Evolutionary conservation across 1,284 basidiomycete genomes (phyloP).

Genomic region (Thelephora terrestris): DNA sequence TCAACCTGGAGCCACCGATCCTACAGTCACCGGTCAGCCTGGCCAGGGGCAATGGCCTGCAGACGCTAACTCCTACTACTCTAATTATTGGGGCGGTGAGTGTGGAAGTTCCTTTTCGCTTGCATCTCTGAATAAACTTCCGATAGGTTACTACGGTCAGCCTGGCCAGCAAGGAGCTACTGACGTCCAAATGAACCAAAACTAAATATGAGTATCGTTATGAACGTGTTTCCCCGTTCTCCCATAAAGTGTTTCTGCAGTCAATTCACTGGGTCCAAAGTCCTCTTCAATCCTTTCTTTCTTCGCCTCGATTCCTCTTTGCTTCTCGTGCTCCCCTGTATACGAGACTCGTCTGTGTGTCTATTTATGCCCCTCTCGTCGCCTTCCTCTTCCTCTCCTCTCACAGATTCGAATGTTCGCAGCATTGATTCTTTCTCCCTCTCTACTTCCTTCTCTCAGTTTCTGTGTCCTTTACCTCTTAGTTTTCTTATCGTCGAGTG

Average conservation of each 20-base stretch:
- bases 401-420: slow-evolving; percentile 6
- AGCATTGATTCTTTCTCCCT: slow-evolving; percentile 1
- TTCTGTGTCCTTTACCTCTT: slow-evolving; percentile 1
- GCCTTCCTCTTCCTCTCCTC: slow-evolving; percentile 2
- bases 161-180: slow-evolving; percentile 41
- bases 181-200: slow-evolving; percentile 32
- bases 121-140: slow-evolving; percentile 1
- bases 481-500: neutral
- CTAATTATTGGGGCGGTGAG: slow-evolving; percentile 77
- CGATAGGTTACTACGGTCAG: slow-evolving; percentile 67
- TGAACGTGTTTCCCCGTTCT: neutral
- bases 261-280: neutral
- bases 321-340: no score
- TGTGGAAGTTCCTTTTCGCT: slow-evolving; percentile 8
- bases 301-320: neutral
- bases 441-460: neutral
- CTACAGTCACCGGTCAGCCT: slow-evolving; percentile 39
- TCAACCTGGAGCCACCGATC: slow-evolving; percentile 48
- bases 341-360: neutral
- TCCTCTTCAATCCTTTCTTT: neutral
- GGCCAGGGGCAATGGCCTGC: slow-evolving; percentile 61
- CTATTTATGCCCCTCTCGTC: neutral
- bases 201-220: slow-evolving; percentile 11
- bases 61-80: slow-evolving; percentile 69
- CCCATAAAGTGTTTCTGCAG: neutral